Evolutionary conservation across 441 rosid species (phyloP).

Genomic region (Euphorbia celastroides): DNA sequence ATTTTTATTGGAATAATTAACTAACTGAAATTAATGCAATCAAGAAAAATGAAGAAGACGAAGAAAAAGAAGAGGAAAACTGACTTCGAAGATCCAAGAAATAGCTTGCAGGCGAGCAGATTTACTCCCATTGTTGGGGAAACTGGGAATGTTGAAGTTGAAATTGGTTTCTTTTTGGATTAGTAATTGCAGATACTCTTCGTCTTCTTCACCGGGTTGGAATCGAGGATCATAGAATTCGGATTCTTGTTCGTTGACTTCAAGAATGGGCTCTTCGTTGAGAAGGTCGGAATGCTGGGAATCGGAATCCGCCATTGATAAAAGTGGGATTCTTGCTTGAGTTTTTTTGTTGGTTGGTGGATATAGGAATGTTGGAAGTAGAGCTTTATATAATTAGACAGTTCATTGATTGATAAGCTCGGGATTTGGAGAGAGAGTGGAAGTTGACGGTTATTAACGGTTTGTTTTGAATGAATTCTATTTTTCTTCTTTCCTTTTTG

Average conservation of each 20-base stretch:
- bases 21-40: background rate
- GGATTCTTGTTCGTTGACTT: constrained; percentile 12
- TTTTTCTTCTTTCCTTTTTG: no score
- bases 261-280: constrained; percentile 10
- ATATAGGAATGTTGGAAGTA: background rate
- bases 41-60: background rate
- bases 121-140: constrained; percentile 22
- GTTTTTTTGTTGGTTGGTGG: background rate
- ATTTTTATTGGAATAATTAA: constrained; percentile 1
- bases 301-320: no score
- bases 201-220: constrained; percentile 24
- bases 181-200: constrained; percentile 30
- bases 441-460: constrained; percentile 19
- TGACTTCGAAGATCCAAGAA: constrained; percentile 47
- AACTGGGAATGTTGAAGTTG: constrained; percentile 26
- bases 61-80: constrained; percentile 17
- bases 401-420: constrained; percentile 9
- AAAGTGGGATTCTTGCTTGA: no score
- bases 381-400: constrained; percentile 1
- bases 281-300: no score
- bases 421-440: constrained; percentile 19
- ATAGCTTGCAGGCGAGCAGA: constrained; percentile 40
- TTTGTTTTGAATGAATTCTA: background rate
- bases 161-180: constrained; percentile 33
- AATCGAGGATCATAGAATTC: constrained; percentile 5